Evolutionary conservation across 1,139 yeast species (phyloP), one percentile per base, ranked within the genome.

Genomic region (Candida pseudoviswanathii): DNA sequence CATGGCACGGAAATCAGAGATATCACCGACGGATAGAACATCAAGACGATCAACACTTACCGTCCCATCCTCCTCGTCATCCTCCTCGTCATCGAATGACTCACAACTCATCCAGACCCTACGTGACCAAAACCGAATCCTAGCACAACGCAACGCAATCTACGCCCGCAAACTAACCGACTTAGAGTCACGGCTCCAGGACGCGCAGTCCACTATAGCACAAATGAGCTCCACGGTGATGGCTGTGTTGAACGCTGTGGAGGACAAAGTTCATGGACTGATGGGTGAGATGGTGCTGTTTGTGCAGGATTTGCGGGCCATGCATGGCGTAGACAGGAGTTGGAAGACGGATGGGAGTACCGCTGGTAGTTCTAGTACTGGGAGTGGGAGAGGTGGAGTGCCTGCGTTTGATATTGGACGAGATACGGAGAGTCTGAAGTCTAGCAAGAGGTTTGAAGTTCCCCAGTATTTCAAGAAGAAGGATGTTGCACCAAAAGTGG

Each of bases 121-220:
- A 27, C 38, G 34, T 5, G 51, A 53, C 8, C 85, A 84, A 58
- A 84, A 84, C 62, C 71, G 71, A 52, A 73, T 79, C 21, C 64
- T 85, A 37, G 86, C 87, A 0, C 77, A 75, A 54, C 78, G 77
- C 49, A 84, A 84, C 60, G 75, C 84, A 5, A 62, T 74, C 24
- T 66, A 85, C 61, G 67, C 77, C 67, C 59, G 73, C 33, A 78
- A 72, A 52, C 68, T 85, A 16, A 65, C 76, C 2, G 81, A 77
- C 27, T 63, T 85, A 63, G 89, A 85, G 59, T 58, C 64, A 10
- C 76, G 70, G 52, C 61, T 81, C 24, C 69, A 77, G 41, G 77
- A 73, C 24, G 62, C 79, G 52, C 72, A 80, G 16, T 16, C 16
- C 16, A 16, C 16, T 16, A 16, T 16, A 16, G 16, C 16, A 16